Base-by-base conservation (phyloP, 306 rosid species). In the Dryas alaskensis region DNA sequence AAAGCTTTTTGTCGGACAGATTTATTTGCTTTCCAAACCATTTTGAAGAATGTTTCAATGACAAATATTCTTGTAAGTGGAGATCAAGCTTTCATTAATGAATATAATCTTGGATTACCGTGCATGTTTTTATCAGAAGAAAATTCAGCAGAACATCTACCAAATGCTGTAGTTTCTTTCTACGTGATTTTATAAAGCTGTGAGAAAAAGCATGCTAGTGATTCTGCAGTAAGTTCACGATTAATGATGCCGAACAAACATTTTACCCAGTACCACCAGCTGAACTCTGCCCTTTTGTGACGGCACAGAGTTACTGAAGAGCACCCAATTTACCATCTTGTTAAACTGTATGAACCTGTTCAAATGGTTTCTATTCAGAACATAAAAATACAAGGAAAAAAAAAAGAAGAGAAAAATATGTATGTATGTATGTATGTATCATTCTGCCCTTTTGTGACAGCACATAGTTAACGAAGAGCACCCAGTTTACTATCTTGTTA, bases 191-290 rank as follows among this genome's bases (percentile, higher is more conserved):
- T 61, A 37, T 14, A 61, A 19, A 14, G 48, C 45, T 11, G 22
- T 3, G 25, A 8, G 48, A 39, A 14, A n/a, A 39, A 39, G 22
- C 7, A 14, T 61, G 47, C 6, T 39, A 14, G 12, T 40, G 48
- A 13, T 62, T 62, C 67, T 40, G 67, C 37, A 31, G 37, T 40
- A 25, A 62, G 67, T 62, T 62, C 25, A 62, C 39, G 67, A 62
- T 3, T 39, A 40, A 62, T 39, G 40, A 62, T 13, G 6, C 67
- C 16, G 48, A 40, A 62, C 67, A 62, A 62, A 22, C 1, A 9
- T 3, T 14, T 40, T 14, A 62, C 16, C 64, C 63, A 59, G 48
- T 62, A 14, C 67, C 48, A 61, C 14, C 7, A 61, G 48, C 67
- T 4, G 64, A 37, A 59, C 10, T 62, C 67, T 62, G 48, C 27